Evolutionary conservation across 2,329 filamentous ascomycete species (phyloP), one percentile per base, ranked within the genome.

Genomic region (Pyrenochaeta sp.): DNA sequence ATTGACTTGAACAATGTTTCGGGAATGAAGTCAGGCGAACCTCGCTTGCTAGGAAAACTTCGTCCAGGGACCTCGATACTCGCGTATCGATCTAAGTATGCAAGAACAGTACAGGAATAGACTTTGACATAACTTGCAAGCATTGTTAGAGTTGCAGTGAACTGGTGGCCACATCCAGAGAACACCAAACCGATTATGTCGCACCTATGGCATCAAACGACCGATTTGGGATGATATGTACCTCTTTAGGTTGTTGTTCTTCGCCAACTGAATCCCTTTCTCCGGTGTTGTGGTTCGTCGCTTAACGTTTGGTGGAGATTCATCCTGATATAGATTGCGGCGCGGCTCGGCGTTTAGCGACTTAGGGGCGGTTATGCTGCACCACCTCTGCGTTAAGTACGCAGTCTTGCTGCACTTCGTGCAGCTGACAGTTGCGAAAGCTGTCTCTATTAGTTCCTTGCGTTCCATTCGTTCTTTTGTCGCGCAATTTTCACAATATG

Each of bases 301-400:
- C 38, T 35, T 34, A 41, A 14, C 28, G 28, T 34, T 11, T 34
- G 37, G 37, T 5, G 26, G 21, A 20, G 6, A 34, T 19, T 38
- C 9, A 24, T 13, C 17, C 18, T 29, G n/a, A 21, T 14, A n/a
- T 34, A 21, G 14, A 18, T 31, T 41, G 37, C 29, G 37, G 37
- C 37, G 37, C 37, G 20, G 37, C 21, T 41, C 28, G 37, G 37
- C 37, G 47, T 11, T 35, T 28, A 27, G 7, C 17, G 26, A n/a
- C 3, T 9, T 4, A 15, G 24, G 24, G 24, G 24, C 24, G 30
- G 15, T 32, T 32, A 32, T 20, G 15, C 13, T 19, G 14, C 15
- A 19, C 19, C 30, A 32, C 15, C 14, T 11, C 15, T 11, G 3
- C 4, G 4, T 32, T 32, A 32, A 32, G 19, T 32, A 32, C 13